Base-by-base conservation (phyloP, 2,329 filamentous ascomycete species). In the Podosphaera xanthii region DNA sequence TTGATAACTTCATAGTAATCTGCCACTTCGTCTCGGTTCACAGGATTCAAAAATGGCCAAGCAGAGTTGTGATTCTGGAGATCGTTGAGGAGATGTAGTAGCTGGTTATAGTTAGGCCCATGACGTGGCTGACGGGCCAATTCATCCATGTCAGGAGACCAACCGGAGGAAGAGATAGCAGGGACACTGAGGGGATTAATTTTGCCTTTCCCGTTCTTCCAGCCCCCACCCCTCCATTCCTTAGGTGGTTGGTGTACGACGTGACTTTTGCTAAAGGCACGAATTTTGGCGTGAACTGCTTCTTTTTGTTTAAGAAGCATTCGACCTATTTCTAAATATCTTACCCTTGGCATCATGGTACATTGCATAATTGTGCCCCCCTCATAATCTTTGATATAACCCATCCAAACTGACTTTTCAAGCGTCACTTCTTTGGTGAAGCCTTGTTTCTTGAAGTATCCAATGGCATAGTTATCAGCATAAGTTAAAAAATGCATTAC, bases 401-500 rank as follows among this genome's bases (percentile, higher is more conserved):
- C 92, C 92, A 97, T 97, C 92, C 92, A 98, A 2, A 88, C 83
- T 2, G 84, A 82, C 67, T 83, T 86, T 61, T 92, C 86, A 0
- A 98, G 80, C 0, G 90, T 95, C 63, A 98, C 97, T 67, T 98
- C 91, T 70, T 98, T 98, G 1, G 92, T 97, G 69, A 98, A 98
- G 0, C 92, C 92, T 70, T 98, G 92, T 70, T 98, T 98, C 71
- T 97, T 94, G 72, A 98, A 98, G 71, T 97, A 98, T 9, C 92
- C 92, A 64, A 95, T 98, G 46, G 92, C 92, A 68, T 97, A 97
- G 71, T 98, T 98, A 71, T 98, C 92, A 63, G 92, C 92, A 68
- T 98, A 98, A 0, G 92, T 98, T 2, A 98, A 77, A 71, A 98
- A 98, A 71, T 98, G 90, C 90, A 96, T 97, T 55, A 98, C 90